Conservation (phyloP, 768 basidiomycete species). For the Sarcodon sp. region DNA sequence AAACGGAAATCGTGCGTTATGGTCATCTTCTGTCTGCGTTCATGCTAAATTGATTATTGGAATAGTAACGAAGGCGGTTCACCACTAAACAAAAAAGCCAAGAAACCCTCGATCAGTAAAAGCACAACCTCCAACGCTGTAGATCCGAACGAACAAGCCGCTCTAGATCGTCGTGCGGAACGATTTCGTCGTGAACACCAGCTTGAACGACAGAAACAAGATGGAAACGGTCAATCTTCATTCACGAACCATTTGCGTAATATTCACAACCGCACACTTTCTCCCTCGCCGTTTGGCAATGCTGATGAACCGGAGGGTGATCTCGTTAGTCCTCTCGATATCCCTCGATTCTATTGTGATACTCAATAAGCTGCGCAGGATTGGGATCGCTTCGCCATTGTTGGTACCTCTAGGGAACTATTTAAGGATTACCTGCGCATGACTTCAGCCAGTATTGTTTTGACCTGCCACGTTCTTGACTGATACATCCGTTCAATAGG, state of each 20-base stretch:
- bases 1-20: slow-evolving; percentile 57
- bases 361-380: slow-evolving; percentile 32
- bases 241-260: slow-evolving; percentile 32
- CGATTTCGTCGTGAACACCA: slow-evolving; percentile 90
- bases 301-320: slow-evolving; percentile 63
- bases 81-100: slow-evolving; percentile 38
- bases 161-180: slow-evolving; percentile 66
- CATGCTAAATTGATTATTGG: neutral
- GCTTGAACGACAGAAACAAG: slow-evolving; percentile 58
- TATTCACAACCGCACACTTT: slow-evolving; percentile 32
- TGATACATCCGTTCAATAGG: slow-evolving; percentile 32
- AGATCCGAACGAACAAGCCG: slow-evolving; percentile 54
- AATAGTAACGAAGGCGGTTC: slow-evolving; percentile 22
- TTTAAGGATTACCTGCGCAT: slow-evolving; percentile 96
- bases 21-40: neutral
- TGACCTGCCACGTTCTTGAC: slow-evolving; percentile 1
- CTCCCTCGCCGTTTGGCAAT: slow-evolving; percentile 34
- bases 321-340: slow-evolving; percentile 34
- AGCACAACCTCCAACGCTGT: slow-evolving; percentile 14
- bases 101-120: slow-evolving; percentile 33
- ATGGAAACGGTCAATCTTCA: slow-evolving; percentile 18
- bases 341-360: neutral
- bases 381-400: slow-evolving; percentile 94
- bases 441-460: slow-evolving; percentile 55
- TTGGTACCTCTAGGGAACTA: slow-evolving; percentile 77